Conservation (phyloP, 2,329 filamentous ascomycete genomes). For the Neofusicoccum sp. region DNA sequence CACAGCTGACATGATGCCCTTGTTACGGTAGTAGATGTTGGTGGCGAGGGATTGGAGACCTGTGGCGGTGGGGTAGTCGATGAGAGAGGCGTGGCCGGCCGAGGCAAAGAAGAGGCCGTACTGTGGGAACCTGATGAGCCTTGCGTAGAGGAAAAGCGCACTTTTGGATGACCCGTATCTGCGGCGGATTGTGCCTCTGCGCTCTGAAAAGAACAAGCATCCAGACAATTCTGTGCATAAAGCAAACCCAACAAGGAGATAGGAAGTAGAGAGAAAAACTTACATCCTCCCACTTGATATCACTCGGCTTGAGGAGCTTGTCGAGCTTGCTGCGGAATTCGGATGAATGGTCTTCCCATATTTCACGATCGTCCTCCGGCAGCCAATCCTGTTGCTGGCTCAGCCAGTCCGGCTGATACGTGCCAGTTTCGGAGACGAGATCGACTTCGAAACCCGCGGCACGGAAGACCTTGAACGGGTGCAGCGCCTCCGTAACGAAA, state of each 20-base stretch:
- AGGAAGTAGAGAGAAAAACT: background rate
- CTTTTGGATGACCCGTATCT: too few species aligned
- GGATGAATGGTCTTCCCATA: slow-evolving; percentile 45
- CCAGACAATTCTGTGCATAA: background rate
- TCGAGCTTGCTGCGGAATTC: slow-evolving; percentile 52
- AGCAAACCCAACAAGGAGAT: background rate
- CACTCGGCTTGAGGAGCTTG: slow-evolving; percentile 42
- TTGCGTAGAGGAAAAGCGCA: too few species aligned
- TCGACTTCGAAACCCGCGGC: slow-evolving; percentile 53
- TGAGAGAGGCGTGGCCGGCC: slow-evolving; percentile 50
- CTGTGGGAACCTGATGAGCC: background rate
- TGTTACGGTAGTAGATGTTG: slow-evolving; percentile 41
- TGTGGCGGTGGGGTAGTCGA: slow-evolving; percentile 50
- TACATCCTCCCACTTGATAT: slow-evolving; percentile 34
- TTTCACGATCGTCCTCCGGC: slow-evolving; percentile 42
- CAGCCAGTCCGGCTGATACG: slow-evolving; percentile 49
- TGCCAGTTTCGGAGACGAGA: slow-evolving; percentile 50
- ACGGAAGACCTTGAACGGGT: slow-evolving; percentile 52
- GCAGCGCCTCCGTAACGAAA: slow-evolving; percentile 53
- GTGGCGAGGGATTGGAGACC: slow-evolving; percentile 46
- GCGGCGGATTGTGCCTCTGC: too few species aligned
- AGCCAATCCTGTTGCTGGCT: slow-evolving; percentile 48
- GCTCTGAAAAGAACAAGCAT: too few species aligned
- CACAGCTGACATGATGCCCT: slow-evolving; percentile 48
- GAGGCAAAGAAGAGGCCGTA: slow-evolving; percentile 47